Conservation (phyloP, 2,329 filamentous ascomycete species). For the Pseudopyrenochaeta lycopersici region DNA sequence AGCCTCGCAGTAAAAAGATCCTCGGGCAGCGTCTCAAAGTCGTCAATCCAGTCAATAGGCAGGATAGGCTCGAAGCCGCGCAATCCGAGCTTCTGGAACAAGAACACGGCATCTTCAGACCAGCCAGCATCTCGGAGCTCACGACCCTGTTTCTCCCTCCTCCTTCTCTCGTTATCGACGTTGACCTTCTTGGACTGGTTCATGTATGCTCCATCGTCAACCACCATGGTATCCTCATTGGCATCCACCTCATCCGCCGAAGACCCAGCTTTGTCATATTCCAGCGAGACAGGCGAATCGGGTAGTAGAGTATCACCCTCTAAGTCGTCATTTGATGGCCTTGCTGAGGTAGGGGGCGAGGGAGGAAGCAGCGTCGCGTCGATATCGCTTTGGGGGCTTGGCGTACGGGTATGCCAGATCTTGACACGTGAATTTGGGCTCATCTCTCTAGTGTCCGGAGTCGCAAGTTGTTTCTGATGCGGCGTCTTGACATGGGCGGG, state of each 20-base stretch:
- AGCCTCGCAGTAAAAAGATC: constrained; percentile 59
- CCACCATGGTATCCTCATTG: constrained; percentile 47
- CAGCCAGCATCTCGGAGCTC: constrained; percentile 57
- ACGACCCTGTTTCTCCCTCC: constrained; percentile 35
- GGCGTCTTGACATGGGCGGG: constrained; percentile 19
- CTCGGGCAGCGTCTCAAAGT: constrained; percentile 64
- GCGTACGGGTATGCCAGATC: constrained; percentile 34
- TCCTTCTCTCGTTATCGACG: constrained; percentile 30
- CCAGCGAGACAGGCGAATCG: constrained; percentile 11
- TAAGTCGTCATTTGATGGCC: constrained; percentile 29
- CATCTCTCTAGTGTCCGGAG: constrained; percentile 34
- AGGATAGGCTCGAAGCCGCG: constrained; percentile 66
- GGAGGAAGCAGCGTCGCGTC: constrained; percentile 36
- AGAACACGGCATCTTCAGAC: constrained; percentile 60
- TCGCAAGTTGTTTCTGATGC: not conserved
- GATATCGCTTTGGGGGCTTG: constrained; percentile 24
- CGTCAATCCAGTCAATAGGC: constrained; percentile 60
- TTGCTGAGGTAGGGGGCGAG: constrained; percentile 41
- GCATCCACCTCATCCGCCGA: constrained; percentile 41
- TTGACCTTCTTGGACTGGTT: constrained; percentile 33
- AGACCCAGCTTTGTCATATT: constrained; percentile 11
- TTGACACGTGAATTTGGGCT: constrained; percentile 42
- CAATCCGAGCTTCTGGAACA: constrained; percentile 63
- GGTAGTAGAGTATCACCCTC: constrained; percentile 43
- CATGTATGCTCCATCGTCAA: constrained; percentile 43